Base-by-base conservation (phyloP, 257 asterid species). In the Plantago major region DNA sequence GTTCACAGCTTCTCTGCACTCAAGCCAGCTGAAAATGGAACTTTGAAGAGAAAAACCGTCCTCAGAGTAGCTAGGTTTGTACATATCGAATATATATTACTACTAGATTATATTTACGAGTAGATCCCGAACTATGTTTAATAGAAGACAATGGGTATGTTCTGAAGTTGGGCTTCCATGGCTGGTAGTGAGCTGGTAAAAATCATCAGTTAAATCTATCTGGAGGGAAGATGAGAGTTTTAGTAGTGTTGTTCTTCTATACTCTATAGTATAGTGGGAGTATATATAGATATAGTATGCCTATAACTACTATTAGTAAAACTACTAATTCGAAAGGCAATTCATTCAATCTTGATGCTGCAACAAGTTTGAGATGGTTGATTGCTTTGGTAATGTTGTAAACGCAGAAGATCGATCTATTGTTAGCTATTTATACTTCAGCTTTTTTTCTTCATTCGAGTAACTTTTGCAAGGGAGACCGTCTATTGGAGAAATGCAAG, bases 21-120 rank as follows among this genome's bases (percentile, higher is more conserved):
- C 80, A 38, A 73, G 75, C 55, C 93, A 78, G 71, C 80, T 82
- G 85, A 87, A 85, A 79, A 80, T 73, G 94, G 91, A 88, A 79
- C 78, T 79, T 16, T 84, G 86, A 84, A 76, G 80, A 74, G 22
- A 51, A 43, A 40, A 14, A 62, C 73, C 49, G 62, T 67, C 42
- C 44, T 19, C 10, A 49, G 38, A 15, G 67, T 62, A 75, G 79
- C 77, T 84, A 77, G 81, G 62, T 58, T 66, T 87, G 92, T 87
- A 77, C 75, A 79, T 84, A 82, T 44, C 28, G 13, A 13, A 7
- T 18, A 52, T 26, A 52, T 53, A 53, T 53, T 19, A 52, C 30
- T 52, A 53, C 30, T 52, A 53, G 28, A 53, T 19, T 53, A 53
- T 53, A 53, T 19, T 40, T 53, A 53, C 58, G 58, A 14, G 38